Evolutionary conservation across 2,329 filamentous ascomycete genomes (phyloP).

Genomic region (Arthrocladium fulminans): DNA sequence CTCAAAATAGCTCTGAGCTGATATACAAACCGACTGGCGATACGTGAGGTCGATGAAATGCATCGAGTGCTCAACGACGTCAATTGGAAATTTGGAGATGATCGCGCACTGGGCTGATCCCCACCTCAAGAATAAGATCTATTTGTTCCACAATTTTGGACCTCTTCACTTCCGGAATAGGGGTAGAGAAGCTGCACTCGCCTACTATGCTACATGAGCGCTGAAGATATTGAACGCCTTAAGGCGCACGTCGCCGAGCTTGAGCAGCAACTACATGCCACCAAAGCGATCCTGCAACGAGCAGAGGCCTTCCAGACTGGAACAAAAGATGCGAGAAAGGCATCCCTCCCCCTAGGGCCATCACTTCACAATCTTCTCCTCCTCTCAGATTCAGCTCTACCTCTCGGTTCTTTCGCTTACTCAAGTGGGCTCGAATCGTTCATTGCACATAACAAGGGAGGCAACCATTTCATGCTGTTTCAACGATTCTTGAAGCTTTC

Average conservation of each 20-base stretch:
- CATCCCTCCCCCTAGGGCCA: constrained; percentile 14
- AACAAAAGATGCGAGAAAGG: not conserved
- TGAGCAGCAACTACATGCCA: constrained; percentile 39
- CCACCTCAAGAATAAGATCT: too few relatives aligned
- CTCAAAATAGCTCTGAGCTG: too few relatives aligned
- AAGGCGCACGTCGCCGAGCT: constrained; percentile 34
- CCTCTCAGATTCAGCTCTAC: constrained; percentile 55
- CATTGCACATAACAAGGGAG: constrained; percentile 45
- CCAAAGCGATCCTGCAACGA: constrained; percentile 34
- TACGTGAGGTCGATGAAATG: too few relatives aligned
- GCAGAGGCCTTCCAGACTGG: constrained; percentile 9
- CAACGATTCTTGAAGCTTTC: constrained; percentile 49
- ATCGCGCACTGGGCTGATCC: too few relatives aligned
- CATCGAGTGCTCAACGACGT: too few relatives aligned
- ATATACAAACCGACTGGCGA: too few relatives aligned
- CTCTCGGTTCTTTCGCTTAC: constrained; percentile 57
- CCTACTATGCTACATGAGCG: constrained; percentile 12
- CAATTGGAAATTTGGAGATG: too few relatives aligned
- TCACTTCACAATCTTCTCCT: constrained; percentile 40
- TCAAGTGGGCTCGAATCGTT: constrained; percentile 57
- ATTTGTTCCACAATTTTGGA: too few relatives aligned
- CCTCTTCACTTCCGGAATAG: not conserved
- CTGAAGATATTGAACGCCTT: constrained; percentile 14
- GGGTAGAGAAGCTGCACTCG: not conserved
- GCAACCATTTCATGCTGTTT: constrained; percentile 33